Evolutionary conservation across 202 grass and related monocot species (phyloP).

Genomic region (Panicum hallii): DNA sequence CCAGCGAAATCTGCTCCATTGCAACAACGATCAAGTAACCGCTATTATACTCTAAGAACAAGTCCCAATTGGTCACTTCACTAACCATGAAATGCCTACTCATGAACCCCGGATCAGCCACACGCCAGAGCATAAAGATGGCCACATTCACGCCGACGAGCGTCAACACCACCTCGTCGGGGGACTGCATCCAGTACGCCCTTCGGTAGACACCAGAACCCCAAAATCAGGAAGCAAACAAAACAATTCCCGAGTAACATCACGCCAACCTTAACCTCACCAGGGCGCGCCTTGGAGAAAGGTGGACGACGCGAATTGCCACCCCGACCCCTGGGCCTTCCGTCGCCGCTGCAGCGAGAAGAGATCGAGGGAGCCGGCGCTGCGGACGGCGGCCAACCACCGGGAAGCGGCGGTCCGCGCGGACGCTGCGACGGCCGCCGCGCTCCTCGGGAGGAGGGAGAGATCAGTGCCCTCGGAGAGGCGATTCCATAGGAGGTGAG

Average conservation of each 20-base stretch:
- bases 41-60: background rate
- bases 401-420: conserved; percentile 21
- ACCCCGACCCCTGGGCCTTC: background rate
- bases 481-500: conserved; percentile 33
- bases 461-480: background rate
- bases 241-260: background rate
- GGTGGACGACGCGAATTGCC: conserved; percentile 4
- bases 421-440: conserved; percentile 30
- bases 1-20: conserved; percentile 76
- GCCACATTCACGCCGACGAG: conserved; percentile 73
- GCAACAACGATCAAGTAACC: conserved; percentile 34
- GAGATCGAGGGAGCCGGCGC: conserved; percentile 36
- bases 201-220: conserved; percentile 46
- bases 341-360: conserved; percentile 50
- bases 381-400: conserved; percentile 27
- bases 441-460: conserved; percentile 39
- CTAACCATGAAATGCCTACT: conserved; percentile 77
- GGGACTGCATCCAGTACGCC: conserved; percentile 49
- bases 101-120: conserved; percentile 72
- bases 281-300: conserved; percentile 31
- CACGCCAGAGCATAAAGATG: conserved; percentile 75
- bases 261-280: conserved; percentile 43
- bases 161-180: conserved; percentile 51
- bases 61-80: background rate
- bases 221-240: conserved; percentile 22